Percentiles rank a stretch among this genome's conserved stretches.
Evolutionary conservation across 768 basidiomycete species (phyloP).

Genomic region (Boletus barrowsii): DNA sequence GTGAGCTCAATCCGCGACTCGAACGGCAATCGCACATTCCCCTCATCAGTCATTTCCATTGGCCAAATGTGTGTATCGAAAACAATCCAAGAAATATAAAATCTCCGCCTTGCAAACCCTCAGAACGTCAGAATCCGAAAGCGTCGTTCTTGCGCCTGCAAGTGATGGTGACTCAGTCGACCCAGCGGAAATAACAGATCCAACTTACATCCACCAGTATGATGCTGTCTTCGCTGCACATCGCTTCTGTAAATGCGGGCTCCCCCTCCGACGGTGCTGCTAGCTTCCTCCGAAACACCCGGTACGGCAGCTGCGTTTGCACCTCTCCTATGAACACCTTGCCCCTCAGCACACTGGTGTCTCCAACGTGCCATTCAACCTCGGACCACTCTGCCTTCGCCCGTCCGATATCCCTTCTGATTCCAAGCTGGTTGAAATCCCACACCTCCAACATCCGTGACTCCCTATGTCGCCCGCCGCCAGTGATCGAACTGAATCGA

Average conservation of each 20-base stretch:
- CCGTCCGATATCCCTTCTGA: constrained; percentile 26
- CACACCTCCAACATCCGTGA: constrained; percentile 37
- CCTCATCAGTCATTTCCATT: constrained; percentile 5
- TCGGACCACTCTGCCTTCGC: constrained; percentile 5
- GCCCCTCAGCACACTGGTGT: constrained; percentile 26
- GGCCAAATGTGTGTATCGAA: not conserved
- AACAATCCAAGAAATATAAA: no score
- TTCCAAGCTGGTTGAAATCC: constrained; percentile 50
- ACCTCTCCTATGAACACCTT: constrained; percentile 42
- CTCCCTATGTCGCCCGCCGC: constrained; percentile 9
- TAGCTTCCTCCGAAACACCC: constrained; percentile 31
- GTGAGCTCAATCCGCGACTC: constrained; percentile 27
- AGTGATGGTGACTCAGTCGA: not conserved
- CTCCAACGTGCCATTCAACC: constrained; percentile 23
- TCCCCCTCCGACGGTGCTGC: constrained; percentile 6
- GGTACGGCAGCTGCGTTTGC: constrained; percentile 46
- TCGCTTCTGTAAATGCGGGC: constrained; percentile 28
- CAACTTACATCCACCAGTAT: constrained; percentile 48
- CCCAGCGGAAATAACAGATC: not conserved
- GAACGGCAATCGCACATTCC: constrained; percentile 20
- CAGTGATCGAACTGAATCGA: constrained; percentile 36
- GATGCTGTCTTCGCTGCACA: constrained; percentile 58
- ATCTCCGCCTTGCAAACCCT: not conserved
- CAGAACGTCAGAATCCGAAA: constrained; percentile 33
- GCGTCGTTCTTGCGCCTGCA: constrained; percentile 20